Evolutionary conservation across 352 stramenopile genomes (phyloP).

Genomic region (Peronospora tabacina): DNA sequence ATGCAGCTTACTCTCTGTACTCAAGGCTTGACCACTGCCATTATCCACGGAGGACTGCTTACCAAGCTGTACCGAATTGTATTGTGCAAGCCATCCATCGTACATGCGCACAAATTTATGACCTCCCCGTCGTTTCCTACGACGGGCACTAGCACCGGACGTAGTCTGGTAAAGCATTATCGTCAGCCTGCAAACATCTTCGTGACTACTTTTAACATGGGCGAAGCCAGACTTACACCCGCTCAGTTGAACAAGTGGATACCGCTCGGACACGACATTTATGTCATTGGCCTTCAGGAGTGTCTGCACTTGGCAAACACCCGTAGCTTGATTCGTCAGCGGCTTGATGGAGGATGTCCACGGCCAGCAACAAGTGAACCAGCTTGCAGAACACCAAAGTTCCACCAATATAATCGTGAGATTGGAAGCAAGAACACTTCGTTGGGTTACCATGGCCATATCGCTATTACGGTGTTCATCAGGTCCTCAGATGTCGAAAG

Average conservation of each 20-base stretch:
- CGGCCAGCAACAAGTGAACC: conserved; percentile 20
- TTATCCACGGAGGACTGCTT: conserved; percentile 54
- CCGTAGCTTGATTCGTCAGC: conserved; percentile 43
- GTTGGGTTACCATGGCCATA: conserved; percentile 82
- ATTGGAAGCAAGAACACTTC: conserved; percentile 78
- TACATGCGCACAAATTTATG: conserved; percentile 30
- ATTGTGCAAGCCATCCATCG: conserved; percentile 19
- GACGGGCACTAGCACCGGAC: conserved; percentile 17
- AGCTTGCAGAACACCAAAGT: conserved; percentile 20
- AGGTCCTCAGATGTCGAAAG: conserved; percentile 51
- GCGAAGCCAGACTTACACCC: conserved; percentile 51
- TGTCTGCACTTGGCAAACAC: conserved; percentile 74
- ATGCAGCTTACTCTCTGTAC: conserved; percentile 64
- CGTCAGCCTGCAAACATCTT: conserved; percentile 58
- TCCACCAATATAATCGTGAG: conserved; percentile 59
- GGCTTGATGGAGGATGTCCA: conserved; percentile 50
- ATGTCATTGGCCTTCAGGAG: conserved; percentile 85
- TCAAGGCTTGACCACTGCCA: conserved; percentile 50
- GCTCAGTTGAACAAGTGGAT: conserved; percentile 71
- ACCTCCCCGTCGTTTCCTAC: conserved; percentile 29
- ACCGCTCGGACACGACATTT: conserved; percentile 68
- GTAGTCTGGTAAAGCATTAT: conserved; percentile 28
- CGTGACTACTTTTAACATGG: conserved; percentile 83
- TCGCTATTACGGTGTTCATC: conserved; percentile 83
- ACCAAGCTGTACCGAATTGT: conserved; percentile 32